Conservation (phyloP, 2,329 filamentous ascomycete species). For the Phialemoniopsis sp. region DNA sequence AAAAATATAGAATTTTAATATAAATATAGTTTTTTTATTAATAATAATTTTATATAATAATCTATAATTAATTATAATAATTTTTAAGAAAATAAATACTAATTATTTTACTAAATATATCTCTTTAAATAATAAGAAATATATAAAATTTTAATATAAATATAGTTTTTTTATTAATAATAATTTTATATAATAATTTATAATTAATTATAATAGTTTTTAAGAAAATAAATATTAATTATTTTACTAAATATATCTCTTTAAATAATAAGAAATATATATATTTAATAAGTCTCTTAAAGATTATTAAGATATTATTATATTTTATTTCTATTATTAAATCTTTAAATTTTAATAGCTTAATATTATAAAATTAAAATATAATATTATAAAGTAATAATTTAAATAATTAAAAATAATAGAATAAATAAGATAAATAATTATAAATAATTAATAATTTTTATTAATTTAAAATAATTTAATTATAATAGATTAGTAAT, state of each 20-base stretch:
- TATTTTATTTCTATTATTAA: slow-evolving; percentile 1
- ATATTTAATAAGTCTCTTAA: slow-evolving; percentile 3
- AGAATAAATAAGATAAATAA: slow-evolving; percentile 4
- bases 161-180: slow-evolving; percentile 5
- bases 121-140: slow-evolving; percentile 3
- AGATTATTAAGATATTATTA: slow-evolving; percentile 4
- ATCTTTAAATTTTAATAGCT: slow-evolving; percentile 1
- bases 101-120: slow-evolving; percentile 1
- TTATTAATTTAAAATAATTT: neutral
- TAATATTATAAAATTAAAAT: neutral
- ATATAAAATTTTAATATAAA: slow-evolving; percentile 5
- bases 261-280: slow-evolving; percentile 4
- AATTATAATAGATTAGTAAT: slow-evolving; percentile 1
- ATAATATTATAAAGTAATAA: neutral
- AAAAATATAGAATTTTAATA: slow-evolving; percentile 4
- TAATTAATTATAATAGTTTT: slow-evolving; percentile 2
- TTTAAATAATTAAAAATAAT: slow-evolving; percentile 2
- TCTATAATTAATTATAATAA: slow-evolving; percentile 2
- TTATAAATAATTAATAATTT: slow-evolving; percentile 3
- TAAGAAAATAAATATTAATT: slow-evolving; percentile 3
- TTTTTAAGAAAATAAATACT: slow-evolving; percentile 2
- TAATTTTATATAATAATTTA: slow-evolving; percentile 2
- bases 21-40: slow-evolving; percentile 6
- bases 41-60: slow-evolving; percentile 3
- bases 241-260: slow-evolving; percentile 1